Base-by-base conservation (phyloP, 169 alveolate species). In the Plasmodium coatneyi region DNA sequence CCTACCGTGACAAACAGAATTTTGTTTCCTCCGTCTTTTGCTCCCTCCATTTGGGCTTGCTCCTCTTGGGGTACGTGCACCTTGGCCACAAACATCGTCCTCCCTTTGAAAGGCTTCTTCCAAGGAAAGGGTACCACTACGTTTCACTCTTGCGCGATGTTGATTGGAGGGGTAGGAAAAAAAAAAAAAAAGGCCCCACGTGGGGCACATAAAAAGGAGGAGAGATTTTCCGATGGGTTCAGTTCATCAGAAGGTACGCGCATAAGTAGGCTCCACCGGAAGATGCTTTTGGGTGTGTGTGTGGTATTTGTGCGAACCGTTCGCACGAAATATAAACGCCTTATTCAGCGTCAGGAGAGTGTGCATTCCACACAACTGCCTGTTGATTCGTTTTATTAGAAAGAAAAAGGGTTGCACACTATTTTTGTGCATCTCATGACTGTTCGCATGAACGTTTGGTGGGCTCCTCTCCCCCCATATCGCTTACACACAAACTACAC, bases 1-100 rank as follows among this genome's bases (percentile, higher is more conserved):
- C 93, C 93, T 34, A 86, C 93, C 4, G 93, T 86, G 22, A 86
- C 86, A 30, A 86, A 76, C 66, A 86, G 19, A n/a, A 22, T 14
- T 84, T 74, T 86, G 25, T 32, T 76, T 25, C 36, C 22, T 39
- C 28, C 83, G 56, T 76, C 49, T 7, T 76, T 52, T 36, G 28
- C 49, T 76, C 6, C 19, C 28, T 28, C 34, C 56, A 76, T 36
- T 76, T 28, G 30, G 30, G 10, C 36, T 74, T 34, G 22, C 16
- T 76, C 49, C 49, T 22, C 22, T 36, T 36, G 36, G 22, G 41
- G 41, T 6, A 36, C 49, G 6, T 22, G 12, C 46, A 46, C 56
- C 52, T 41, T 41, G 16, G 14, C 52, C 52, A 12, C 14, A 41
- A 41, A 41, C 52, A 41, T 5, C 52, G 14, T 9, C 52, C 12